phyloP scores from a whole-genome alignment of 2,329 filamentous ascomycete genomes.

The Epicoccum nigrum region DNA sequence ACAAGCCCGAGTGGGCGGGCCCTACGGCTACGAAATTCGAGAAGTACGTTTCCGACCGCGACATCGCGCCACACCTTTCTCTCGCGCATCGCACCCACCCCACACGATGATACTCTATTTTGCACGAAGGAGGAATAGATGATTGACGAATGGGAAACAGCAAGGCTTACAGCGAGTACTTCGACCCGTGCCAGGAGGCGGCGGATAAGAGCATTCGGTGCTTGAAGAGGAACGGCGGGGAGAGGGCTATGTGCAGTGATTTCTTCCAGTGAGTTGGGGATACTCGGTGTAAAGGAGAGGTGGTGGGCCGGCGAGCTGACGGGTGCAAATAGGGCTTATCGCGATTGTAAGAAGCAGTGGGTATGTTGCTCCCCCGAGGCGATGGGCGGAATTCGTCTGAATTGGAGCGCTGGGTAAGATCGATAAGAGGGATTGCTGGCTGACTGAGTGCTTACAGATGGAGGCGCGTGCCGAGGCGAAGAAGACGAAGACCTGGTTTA shows the following conservation, averaged over 20 bases:
- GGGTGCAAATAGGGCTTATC: slow-evolving; percentile 72
- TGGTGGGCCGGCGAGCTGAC: background rate
- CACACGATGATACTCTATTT: slow-evolving; percentile 15
- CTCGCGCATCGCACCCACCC: too few species aligned
- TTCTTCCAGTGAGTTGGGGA: slow-evolving; percentile 78
- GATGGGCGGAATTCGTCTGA: background rate
- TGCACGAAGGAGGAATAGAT: background rate
- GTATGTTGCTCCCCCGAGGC: too few species aligned
- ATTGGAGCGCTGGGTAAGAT: background rate
- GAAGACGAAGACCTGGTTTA: slow-evolving; percentile 31
- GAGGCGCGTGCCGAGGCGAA: slow-evolving; percentile 31
- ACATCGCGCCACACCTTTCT: background rate
- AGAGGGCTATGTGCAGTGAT: slow-evolving; percentile 87
- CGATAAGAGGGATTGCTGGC: background rate
- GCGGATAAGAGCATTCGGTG: slow-evolving; percentile 85
- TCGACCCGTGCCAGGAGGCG: slow-evolving; percentile 94
- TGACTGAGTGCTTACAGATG: slow-evolving; percentile 22
- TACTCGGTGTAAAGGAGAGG: too few species aligned
- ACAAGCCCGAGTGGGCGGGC: slow-evolving; percentile 28
- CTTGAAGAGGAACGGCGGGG: slow-evolving; percentile 84
- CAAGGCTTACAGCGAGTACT: slow-evolving; percentile 87
- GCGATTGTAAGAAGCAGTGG: slow-evolving; percentile 95
- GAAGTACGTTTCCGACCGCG: slow-evolving; percentile 37
- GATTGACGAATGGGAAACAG: slow-evolving; percentile 53
- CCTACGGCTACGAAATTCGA: slow-evolving; percentile 48